Evolutionary conservation across 73 alveolate species (phyloP), one percentile per base, ranked within the genome.

Genomic region (Stentor coeruleus): DNA sequence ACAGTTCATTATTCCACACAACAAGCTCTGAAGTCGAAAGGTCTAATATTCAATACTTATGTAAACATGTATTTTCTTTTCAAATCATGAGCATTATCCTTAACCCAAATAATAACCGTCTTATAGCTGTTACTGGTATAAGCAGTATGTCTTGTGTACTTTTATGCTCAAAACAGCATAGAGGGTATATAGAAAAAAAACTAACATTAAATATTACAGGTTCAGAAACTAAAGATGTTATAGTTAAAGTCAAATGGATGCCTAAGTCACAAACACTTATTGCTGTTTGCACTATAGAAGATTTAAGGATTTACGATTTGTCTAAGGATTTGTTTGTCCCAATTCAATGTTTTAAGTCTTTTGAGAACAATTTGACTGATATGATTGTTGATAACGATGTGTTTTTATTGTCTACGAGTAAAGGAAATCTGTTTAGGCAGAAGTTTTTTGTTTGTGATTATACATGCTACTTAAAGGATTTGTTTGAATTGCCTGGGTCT

Each of bases 271-370:
- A 82, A 42, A 81, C 88, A 0, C 39, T 58, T 42, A 3, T 81
- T 3, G 92, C 88, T 20, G 81, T 86, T 14, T 87, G 89, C 30
- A 82, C 92, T 4, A 86, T 74, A 20, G 85, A 73, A 15, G 85
- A 82, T 42, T 57, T 86, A 58, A 86, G 66, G 57, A 73, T 86
- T 14, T 86, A 49, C 73, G 88, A 86, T 58, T 39, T 86, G n/a
- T 66, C 86, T 2, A 59, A 55, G 20, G 92, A 86, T 74, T 55
- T 66, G 30, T 55, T 82, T 36, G 42, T 82, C 3, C 92, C 92
- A 26, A 74, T 79, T 31, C 42, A 80, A 26, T 66, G 58, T 79
- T 74, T 80, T 60, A 82, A 35, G 59, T 30, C 77, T 33, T 58
- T 86, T 30, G 85, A 66, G 57, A 87, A 84, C 3, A 41, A 37